Percentiles rank a stretch among this genome's conserved stretches.
Evolutionary conservation across 2,329 filamentous ascomycete species (phyloP).

Genomic region (Aspergillus sp.): DNA sequence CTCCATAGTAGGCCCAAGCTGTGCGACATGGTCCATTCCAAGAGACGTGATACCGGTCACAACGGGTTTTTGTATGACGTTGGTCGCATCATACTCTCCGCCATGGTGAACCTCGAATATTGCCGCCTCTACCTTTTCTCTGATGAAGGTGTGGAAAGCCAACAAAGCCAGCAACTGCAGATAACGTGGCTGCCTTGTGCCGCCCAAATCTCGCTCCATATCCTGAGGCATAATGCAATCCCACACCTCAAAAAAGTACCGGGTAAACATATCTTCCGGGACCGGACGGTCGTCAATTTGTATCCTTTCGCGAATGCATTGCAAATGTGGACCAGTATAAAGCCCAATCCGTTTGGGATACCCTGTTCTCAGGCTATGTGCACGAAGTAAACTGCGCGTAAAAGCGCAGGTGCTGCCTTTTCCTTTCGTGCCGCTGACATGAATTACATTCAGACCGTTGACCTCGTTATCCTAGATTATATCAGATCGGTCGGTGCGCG

Average conservation of each 20-base stretch:
- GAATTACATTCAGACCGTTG: conserved; percentile 63
- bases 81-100: conserved; percentile 68
- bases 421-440: conserved; percentile 74
- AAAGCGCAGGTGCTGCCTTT: conserved; percentile 74
- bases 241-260: no score
- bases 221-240: no score
- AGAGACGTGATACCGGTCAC: conserved; percentile 65
- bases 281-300: no score
- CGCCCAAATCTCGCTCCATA: no score
- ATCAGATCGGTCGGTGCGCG: not conserved
- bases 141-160: no score
- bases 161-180: no score
- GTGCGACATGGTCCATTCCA: conserved; percentile 67
- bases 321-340: no score
- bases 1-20: conserved; percentile 62
- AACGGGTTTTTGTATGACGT: conserved; percentile 59
- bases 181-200: no score
- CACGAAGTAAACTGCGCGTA: conserved; percentile 51
- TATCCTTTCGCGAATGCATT: no score
- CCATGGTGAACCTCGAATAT: conserved; percentile 56
- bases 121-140: no score
- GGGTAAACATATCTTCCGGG: no score
- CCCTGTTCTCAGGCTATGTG: conserved; percentile 22
- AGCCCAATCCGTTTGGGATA: no score
- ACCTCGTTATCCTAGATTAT: conserved; percentile 46